Conservation (phyloP, 345 rosid genomes). For the Aurinia saxatilis region DNA sequence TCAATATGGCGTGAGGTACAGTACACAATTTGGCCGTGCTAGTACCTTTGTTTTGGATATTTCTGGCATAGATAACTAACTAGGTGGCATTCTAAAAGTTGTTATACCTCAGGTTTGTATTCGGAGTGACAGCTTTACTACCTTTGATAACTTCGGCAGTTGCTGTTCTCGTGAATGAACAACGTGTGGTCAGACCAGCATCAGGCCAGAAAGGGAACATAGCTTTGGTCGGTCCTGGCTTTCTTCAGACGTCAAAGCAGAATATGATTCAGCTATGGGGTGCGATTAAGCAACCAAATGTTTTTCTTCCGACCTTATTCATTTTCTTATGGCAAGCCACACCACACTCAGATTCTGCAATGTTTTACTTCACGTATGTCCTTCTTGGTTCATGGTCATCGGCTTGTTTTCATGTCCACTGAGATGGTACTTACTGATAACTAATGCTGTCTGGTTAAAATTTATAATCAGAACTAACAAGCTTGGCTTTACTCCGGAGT, state of each 20-base stretch:
- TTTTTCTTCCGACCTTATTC: conserved; percentile 77
- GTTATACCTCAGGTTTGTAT: conserved; percentile 70
- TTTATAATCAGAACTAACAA: conserved; percentile 67
- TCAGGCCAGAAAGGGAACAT: conserved; percentile 34
- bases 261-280: conserved; percentile 55
- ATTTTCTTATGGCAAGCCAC: conserved; percentile 98
- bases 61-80: conserved; percentile 13
- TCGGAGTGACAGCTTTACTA: conserved; percentile 85
- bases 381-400: not conserved
- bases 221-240: conserved; percentile 36
- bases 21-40: not conserved
- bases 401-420: not conserved
- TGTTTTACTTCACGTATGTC: conserved; percentile 94
- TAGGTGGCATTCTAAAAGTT: conserved; percentile 25
- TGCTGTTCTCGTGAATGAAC: conserved; percentile 89
- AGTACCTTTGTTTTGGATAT: not conserved
- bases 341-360: conserved; percentile 96
- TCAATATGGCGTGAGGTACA: conserved; percentile 81
- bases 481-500: conserved; percentile 93
- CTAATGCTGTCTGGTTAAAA: conserved; percentile 2
- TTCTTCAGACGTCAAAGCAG: conserved; percentile 64
- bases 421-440: conserved; percentile 1
- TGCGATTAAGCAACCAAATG: conserved; percentile 76
- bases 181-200: conserved; percentile 41
- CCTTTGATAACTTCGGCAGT: conserved; percentile 86